Conservation (phyloP, 495 filamentous ascomycete genomes). For the Podospora pseudocomata region DNA sequence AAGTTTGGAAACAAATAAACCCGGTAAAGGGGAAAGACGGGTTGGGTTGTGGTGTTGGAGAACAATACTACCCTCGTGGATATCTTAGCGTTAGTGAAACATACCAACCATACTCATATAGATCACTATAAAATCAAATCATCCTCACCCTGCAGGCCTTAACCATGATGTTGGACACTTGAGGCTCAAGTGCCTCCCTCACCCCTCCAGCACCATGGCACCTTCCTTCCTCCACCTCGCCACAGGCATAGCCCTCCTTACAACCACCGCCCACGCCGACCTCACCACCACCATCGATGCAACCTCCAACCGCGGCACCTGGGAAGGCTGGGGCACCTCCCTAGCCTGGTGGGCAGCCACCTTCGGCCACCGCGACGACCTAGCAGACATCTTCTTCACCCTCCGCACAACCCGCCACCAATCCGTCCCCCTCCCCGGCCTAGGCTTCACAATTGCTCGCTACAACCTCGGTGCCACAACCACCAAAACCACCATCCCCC, state of each 20-base stretch:
- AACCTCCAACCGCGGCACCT: conserved; percentile 34
- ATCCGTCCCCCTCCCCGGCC: conserved; percentile 30
- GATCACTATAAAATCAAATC: too few relatives aligned
- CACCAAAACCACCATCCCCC: conserved; percentile 29
- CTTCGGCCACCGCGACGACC: conserved; percentile 35
- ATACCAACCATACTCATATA: not conserved
- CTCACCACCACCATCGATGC: conserved; percentile 32
- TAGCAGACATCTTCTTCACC: conserved; percentile 39
- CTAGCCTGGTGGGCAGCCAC: conserved; percentile 41
- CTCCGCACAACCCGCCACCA: conserved; percentile 22
- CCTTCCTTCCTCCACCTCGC: not conserved
- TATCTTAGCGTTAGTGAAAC: not conserved
- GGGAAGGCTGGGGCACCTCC: conserved; percentile 42
- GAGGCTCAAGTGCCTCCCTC: too few relatives aligned
- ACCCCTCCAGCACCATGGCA: not conserved
- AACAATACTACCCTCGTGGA: not conserved
- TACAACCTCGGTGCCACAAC: conserved; percentile 40
- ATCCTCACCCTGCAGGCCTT: too few relatives aligned
- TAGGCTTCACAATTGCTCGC: conserved; percentile 40
- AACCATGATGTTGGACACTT: too few relatives aligned
- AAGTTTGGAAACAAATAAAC: not conserved
- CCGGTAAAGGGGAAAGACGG: not conserved
- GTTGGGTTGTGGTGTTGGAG: not conserved
- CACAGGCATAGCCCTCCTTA: not conserved
- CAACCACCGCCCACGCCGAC: conserved; percentile 23